Evolutionary conservation across 176 grass and related monocot genomes (phyloP).

Genomic region (Hsuehochloa calcarea): DNA sequence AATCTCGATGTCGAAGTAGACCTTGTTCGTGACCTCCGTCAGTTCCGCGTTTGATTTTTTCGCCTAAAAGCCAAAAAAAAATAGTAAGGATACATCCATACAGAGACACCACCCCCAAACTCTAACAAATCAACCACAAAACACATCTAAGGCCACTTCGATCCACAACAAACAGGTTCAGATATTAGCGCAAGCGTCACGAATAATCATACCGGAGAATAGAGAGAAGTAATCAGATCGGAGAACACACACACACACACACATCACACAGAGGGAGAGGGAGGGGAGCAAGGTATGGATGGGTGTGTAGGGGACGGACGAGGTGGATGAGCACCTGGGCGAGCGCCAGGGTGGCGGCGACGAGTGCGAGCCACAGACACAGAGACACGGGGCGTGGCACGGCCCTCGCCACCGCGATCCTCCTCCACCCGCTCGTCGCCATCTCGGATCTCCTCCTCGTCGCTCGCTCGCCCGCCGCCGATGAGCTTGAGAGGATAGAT

Average conservation of each 20-base stretch:
- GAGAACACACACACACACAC: neutral
- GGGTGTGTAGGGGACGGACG: conserved; percentile 41
- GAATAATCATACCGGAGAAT: neutral
- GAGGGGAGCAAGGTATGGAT: neutral
- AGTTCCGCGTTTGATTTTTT: conserved; percentile 60
- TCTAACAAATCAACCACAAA: neutral
- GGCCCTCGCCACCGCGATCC: conserved; percentile 18
- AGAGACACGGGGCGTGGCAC: conserved; percentile 24
- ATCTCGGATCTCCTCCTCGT: conserved; percentile 40
- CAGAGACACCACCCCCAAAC: neutral
- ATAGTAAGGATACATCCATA: neutral
- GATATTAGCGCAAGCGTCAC: neutral
- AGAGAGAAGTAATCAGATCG: neutral
- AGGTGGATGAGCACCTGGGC: conserved; percentile 81
- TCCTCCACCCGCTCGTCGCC: conserved; percentile 41
- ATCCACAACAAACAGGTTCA: conserved; percentile 20
- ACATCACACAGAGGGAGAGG: neutral
- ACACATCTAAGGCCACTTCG: neutral
- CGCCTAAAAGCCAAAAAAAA: conserved; percentile 37
- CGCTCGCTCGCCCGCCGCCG: conserved; percentile 9
- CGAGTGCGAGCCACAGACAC: conserved; percentile 58
- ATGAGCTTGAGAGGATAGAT: conserved; percentile 14
- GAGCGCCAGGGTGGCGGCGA: conserved; percentile 59
- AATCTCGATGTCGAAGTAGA: conserved; percentile 93
- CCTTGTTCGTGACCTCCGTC: conserved; percentile 88